Evolutionary conservation across 2,329 filamentous ascomycete genomes (phyloP).

Genomic region (Xylariaceae sp.): DNA sequence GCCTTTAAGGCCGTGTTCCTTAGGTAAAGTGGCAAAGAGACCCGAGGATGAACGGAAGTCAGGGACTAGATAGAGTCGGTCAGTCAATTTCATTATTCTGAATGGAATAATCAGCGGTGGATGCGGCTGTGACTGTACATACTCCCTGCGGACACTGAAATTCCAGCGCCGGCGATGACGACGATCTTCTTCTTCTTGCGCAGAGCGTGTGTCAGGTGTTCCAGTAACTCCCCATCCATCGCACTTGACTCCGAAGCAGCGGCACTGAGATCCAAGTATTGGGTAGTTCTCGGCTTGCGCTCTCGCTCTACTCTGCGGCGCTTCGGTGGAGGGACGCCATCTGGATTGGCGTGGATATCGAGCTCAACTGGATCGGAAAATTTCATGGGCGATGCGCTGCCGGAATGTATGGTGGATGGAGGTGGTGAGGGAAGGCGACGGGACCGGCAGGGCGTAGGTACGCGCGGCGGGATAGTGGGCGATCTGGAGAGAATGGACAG

Average conservation of each 20-base stretch:
- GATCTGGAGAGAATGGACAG: conserved; percentile 52
- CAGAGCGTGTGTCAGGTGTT: conserved; percentile 68
- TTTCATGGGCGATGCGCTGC: conserved; percentile 50
- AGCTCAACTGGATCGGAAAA: conserved; percentile 38
- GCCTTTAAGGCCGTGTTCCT: conserved; percentile 83
- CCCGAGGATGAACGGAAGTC: conserved; percentile 92
- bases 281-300: conserved; percentile 66
- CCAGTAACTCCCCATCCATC: conserved; percentile 56
- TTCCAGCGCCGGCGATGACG: conserved; percentile 91
- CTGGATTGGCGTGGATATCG: conserved; percentile 41
- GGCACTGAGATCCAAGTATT: conserved; percentile 67
- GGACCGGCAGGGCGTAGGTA: conserved; percentile 34
- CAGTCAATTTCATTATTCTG: conserved; percentile 21
- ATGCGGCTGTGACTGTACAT: conserved; percentile 19
- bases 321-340: conserved; percentile 68
- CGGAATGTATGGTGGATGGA: conserved; percentile 43
- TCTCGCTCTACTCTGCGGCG: conserved; percentile 60
- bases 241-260: conserved; percentile 46
- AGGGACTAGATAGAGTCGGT: conserved; percentile 56
- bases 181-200: conserved; percentile 94
- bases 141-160: conserved; percentile 90
- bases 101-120: conserved; percentile 22
- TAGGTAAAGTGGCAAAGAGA: conserved; percentile 79
- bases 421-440: conserved; percentile 53
- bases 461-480: conserved; percentile 46